Evolutionary conservation across 2,329 filamentous ascomycete genomes (phyloP), one percentile per base, ranked within the genome.

Genomic region (Amauroascus verrucosus): DNA sequence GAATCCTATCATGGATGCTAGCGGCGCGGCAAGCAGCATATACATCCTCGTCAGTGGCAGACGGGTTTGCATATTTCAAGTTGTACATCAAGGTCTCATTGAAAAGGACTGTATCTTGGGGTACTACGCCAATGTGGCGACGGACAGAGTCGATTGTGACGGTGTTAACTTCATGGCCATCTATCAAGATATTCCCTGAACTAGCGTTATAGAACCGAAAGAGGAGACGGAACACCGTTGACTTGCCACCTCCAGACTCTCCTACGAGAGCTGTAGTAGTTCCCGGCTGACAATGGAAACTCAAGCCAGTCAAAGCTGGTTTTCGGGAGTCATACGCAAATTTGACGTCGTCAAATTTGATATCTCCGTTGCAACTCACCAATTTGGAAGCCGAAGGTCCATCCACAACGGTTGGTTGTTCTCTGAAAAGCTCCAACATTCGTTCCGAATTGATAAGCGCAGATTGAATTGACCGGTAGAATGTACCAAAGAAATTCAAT

Each of bases 401-500:
- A 67, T 98, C 93, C 6, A 91, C 77, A 26, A 98, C 91, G 0
- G 88, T 95, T 0, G 93, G 91, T 62, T 88, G 83, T 63, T 97
- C 93, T 69, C 95, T 95, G 80, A 98, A 97, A 16, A 98, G 76
- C 69, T 97, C 93, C 52, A 98, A 74, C 67, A 98, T 84, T 16
- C 93, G 84, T 75, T 98, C 93, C 3, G 91, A 90, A 55, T 94
- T 96, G 65, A 98, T 97, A 85, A 98, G 87, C 51, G 91, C 87
- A 61, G 90, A 93, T 70, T 97, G 93, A 5, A 97, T 91, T 57
- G 89, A 93, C 48, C 91, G 81, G 69, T 97, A 98, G 67, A 97
- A 97, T 0, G 89, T 93, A 54, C 91, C 93, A 62, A 93, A 91
- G 71, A 88, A 91, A 68, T 91, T 90, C 56, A 91, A 75, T 1